Evolutionary conservation across 441 rosid genomes (phyloP).

Genomic region (Populus hybrid): DNA sequence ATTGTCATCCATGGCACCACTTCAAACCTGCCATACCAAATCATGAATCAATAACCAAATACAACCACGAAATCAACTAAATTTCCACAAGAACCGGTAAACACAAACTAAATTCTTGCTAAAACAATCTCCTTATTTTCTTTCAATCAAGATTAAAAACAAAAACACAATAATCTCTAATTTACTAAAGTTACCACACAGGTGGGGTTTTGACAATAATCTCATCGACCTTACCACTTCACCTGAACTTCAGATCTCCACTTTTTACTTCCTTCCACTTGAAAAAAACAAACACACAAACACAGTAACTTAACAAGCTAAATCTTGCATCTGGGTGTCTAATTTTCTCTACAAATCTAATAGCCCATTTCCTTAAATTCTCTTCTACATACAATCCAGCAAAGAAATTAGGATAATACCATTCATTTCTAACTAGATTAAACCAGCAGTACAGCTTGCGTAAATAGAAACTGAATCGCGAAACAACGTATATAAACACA

Average conservation of each 20-base stretch:
- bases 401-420: not conserved
- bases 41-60: not conserved
- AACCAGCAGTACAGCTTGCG: not conserved
- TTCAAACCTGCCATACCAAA: constrained; percentile 19
- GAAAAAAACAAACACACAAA: not conserved
- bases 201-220: not conserved
- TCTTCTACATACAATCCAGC: not conserved
- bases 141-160: no score
- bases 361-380: not conserved
- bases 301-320: not conserved
- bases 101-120: not conserved
- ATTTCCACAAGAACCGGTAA: not conserved
- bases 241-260: not conserved
- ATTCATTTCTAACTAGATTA: not conserved
- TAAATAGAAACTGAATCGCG: not conserved
- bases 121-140: not conserved
- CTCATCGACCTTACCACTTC: not conserved
- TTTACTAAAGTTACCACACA: not conserved
- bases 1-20: constrained; percentile 71
- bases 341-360: not conserved
- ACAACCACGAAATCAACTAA: not conserved
- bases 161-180: not conserved
- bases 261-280: not conserved
- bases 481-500: not conserved
- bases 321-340: not conserved